Conservation (phyloP, 2,329 filamentous ascomycete genomes). For the Xylariomycetidae sp. region DNA sequence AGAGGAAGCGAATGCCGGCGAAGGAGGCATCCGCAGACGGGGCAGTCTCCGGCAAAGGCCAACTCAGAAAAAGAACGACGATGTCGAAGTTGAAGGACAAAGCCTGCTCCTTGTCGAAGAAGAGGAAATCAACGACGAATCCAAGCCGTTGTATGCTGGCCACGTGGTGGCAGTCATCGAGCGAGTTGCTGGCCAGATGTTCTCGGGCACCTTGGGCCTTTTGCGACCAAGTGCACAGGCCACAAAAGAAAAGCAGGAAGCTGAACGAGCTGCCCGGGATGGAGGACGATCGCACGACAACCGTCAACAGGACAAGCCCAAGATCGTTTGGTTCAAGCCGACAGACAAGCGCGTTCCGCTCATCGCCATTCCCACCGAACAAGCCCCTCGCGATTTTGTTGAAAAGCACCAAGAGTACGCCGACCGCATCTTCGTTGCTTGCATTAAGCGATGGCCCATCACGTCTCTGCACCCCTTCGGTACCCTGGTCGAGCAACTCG, state of each 20-base stretch:
- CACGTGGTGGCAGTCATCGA: conserved; percentile 97
- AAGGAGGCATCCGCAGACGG: conserved; percentile 84
- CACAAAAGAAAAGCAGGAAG: conserved; percentile 98
- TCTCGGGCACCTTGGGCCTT: conserved; percentile 90
- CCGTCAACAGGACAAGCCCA: conserved; percentile 90
- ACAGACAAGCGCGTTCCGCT: conserved; percentile 97
- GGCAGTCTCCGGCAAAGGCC: conserved; percentile 94
- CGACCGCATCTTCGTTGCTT: conserved; percentile 96
- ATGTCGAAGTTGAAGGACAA: conserved; percentile 97
- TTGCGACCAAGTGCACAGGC: conserved; percentile 95
- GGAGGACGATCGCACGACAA: conserved; percentile 72
- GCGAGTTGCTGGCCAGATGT: conserved; percentile 96
- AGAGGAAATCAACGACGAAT: conserved; percentile 97
- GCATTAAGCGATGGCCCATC: conserved; percentile 99
- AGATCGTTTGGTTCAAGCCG: conserved; percentile 99
- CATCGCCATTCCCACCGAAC: conserved; percentile 96
- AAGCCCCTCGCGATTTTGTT: conserved; percentile 94
- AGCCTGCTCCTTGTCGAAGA: conserved; percentile 95
- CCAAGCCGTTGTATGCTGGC: conserved; percentile 94
- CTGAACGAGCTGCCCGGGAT: conserved; percentile 86
- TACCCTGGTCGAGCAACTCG: conserved; percentile 93
- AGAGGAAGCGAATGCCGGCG: conserved; percentile 53
- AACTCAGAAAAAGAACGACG: conserved; percentile 99
- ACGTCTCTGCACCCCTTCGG: conserved; percentile 99
- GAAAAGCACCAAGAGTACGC: conserved; percentile 98